These are phyloP conservation scores for Aspergillus terreus DNA, from an alignment of 2,329 filamentous ascomycete genomes.

Conservation along the genomic window DNA sequence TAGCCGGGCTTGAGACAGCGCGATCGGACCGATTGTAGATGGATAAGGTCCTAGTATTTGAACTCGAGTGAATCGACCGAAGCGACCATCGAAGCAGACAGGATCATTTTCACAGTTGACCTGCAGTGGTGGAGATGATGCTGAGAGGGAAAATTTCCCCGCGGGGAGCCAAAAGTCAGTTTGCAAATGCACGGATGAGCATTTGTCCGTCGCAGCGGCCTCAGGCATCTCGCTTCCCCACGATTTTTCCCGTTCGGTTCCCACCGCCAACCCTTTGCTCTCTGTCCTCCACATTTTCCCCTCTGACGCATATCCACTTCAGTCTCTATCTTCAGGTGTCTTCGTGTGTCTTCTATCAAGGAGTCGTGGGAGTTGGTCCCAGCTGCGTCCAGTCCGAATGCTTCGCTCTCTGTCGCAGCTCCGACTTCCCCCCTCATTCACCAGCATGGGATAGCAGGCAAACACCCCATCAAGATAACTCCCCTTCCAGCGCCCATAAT, in stretches of 20 bases:
- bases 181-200: constrained; percentile 11
- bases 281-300: constrained; percentile 4
- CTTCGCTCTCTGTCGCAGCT: too few relatives aligned
- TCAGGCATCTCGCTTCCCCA: constrained; percentile 11
- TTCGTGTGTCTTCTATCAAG: too few relatives aligned
- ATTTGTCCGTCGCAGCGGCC: constrained; percentile 11
- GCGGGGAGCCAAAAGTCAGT: neutral
- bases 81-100: neutral
- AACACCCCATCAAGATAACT: too few relatives aligned
- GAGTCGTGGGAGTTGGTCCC: too few relatives aligned
- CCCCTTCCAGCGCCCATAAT: too few relatives aligned
- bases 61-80: neutral
- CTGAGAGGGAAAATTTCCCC: neutral
- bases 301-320: neutral
- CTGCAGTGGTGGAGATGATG: neutral
- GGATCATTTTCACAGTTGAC: neutral
- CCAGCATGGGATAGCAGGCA: too few relatives aligned
- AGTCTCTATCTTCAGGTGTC: too few relatives aligned
- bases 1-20: constrained; percentile 8
- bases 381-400: too few relatives aligned
- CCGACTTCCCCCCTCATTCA: too few relatives aligned
- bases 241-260: constrained; percentile 2
- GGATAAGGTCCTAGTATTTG: too few relatives aligned
- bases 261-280: neutral
- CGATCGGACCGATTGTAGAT: neutral